Evolutionary conservation across 116 monocot genomes (phyloP).

Genomic region (Trichopus zeylanicus): DNA sequence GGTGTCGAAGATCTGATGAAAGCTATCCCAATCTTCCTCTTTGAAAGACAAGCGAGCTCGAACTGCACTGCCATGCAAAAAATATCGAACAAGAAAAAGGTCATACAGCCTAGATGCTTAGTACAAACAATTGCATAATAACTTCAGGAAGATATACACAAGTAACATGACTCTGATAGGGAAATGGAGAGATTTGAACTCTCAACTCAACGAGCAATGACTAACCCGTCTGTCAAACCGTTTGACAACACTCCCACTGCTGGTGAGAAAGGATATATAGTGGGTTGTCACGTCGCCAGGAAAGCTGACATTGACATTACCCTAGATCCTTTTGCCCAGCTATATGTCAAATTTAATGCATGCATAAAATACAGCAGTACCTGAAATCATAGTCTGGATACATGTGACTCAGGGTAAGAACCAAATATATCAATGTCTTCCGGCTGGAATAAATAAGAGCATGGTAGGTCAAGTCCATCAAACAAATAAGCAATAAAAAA

Average conservation of each 20-base stretch:
- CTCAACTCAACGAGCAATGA: slow-evolving; percentile 96
- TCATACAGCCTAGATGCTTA: slow-evolving; percentile 8
- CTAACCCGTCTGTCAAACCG: slow-evolving; percentile 89
- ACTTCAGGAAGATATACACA: neutral
- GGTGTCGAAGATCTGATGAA: slow-evolving; percentile 69
- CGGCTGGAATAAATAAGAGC: slow-evolving; percentile 42
- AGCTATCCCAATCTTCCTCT: slow-evolving; percentile 74
- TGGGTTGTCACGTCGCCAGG: slow-evolving; percentile 80
- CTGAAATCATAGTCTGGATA: slow-evolving; percentile 99
- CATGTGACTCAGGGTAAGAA: slow-evolving; percentile 87
- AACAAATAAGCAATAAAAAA: neutral
- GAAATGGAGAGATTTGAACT: slow-evolving; percentile 99
- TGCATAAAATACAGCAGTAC: slow-evolving; percentile 36
- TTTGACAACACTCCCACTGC: slow-evolving; percentile 90
- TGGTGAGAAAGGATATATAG: slow-evolving; percentile 40
- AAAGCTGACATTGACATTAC: slow-evolving; percentile 97
- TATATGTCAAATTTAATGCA: neutral
- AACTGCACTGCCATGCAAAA: slow-evolving; percentile 58
- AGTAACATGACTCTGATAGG: slow-evolving; percentile 19
- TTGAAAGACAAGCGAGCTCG: slow-evolving; percentile 75
- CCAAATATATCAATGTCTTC: slow-evolving; percentile 81
- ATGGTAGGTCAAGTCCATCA: neutral
- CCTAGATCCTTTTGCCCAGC: slow-evolving; percentile 50
- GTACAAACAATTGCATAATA: neutral
- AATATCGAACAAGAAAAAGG: slow-evolving; percentile 9